Evolutionary conservation across 2,329 filamentous ascomycete genomes (phyloP).

Genomic region (Emmonsia crescens): DNA sequence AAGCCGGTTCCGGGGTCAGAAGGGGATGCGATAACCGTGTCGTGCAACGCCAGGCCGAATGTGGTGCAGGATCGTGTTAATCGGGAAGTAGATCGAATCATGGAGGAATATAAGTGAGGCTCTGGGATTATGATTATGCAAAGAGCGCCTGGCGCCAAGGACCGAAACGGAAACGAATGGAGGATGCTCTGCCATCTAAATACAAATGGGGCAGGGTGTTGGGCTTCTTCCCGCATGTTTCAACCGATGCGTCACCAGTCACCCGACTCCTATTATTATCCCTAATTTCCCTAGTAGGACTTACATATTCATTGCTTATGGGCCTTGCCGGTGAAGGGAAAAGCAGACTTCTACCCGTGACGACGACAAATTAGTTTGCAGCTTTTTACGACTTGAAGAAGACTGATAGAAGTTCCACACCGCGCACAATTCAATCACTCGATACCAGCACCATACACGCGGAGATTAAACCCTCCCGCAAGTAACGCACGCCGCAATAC

Average conservation of each 20-base stretch:
- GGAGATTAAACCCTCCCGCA: neutral
- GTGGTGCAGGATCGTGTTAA: conserved; percentile 24
- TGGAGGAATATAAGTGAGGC: conserved; percentile 9
- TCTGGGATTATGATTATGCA: neutral
- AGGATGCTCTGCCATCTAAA: neutral
- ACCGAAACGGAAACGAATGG: neutral
- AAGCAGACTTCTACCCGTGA: neutral
- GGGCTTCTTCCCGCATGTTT: neutral
- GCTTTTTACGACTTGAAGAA: neutral
- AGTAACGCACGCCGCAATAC: neutral
- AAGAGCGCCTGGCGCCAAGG: neutral
- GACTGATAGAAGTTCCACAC: neutral
- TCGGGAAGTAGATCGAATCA: conserved; percentile 7
- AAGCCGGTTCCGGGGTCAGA: conserved; percentile 56
- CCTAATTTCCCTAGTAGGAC: neutral
- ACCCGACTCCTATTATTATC: neutral
- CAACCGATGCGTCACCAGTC: neutral
- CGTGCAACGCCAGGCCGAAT: conserved; percentile 47
- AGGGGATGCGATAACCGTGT: conserved; percentile 57
- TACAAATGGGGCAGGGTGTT: neutral
- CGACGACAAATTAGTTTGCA: neutral
- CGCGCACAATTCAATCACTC: neutral
- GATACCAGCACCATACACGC: neutral
- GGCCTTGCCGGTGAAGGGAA: neutral
- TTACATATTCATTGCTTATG: neutral